Evolutionary conservation across 1,139 yeast genomes (phyloP).

Genomic region (Kluyveromyces sp.): DNA sequence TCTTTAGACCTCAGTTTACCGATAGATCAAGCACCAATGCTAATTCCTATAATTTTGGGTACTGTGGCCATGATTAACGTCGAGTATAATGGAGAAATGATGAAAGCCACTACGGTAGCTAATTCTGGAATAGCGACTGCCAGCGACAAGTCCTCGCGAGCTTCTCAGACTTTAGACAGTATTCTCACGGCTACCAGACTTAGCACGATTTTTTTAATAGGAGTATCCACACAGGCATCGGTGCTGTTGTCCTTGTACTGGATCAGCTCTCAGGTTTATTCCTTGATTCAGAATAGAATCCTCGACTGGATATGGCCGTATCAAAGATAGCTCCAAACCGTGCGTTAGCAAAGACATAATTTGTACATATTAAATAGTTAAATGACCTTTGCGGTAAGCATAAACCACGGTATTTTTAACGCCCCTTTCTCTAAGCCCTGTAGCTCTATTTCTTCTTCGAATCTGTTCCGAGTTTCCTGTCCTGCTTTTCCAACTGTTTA

Average conservation of each 20-base stretch:
- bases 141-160: slow-evolving; percentile 17
- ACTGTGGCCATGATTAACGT: slow-evolving; percentile 64
- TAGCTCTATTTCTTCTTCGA: slow-evolving; percentile 3
- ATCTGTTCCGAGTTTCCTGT: slow-evolving; percentile 21
- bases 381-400: not conserved
- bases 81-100: slow-evolving; percentile 66
- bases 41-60: slow-evolving; percentile 68
- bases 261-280: slow-evolving; percentile 75
- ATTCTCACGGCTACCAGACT: slow-evolving; percentile 61
- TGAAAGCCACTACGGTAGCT: slow-evolving; percentile 34
- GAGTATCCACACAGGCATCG: slow-evolving; percentile 80
- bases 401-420: no score
- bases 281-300: slow-evolving; percentile 67
- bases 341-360: not conserved
- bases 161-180: slow-evolving; percentile 34
- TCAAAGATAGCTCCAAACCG: slow-evolving; percentile 11
- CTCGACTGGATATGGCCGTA: slow-evolving; percentile 61
- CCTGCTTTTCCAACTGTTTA: slow-evolving; percentile 61
- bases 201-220: slow-evolving; percentile 75
- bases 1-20: slow-evolving; percentile 33
- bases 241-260: slow-evolving; percentile 74
- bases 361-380: not conserved
- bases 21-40: slow-evolving; percentile 24
- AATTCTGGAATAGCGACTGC: slow-evolving; percentile 27
- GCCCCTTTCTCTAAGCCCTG: no score